Evolutionary conservation across 2,329 filamentous ascomycete genomes (phyloP).

Genomic region (Neonectria ditissima): DNA sequence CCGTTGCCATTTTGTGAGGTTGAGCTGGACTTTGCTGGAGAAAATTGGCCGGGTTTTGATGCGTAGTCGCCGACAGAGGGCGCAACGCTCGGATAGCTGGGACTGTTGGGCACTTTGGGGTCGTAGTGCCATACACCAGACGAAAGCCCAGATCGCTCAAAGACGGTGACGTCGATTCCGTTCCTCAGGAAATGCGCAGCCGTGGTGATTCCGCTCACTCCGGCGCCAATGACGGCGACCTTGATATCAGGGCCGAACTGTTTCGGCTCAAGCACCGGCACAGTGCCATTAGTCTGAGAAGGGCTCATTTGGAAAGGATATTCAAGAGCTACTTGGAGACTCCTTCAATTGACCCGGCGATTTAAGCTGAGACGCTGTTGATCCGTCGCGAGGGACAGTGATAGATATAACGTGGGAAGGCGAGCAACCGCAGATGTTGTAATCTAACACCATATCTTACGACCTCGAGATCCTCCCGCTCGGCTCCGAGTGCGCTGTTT

Average conservation of each 20-base stretch:
- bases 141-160: slow-evolving; percentile 49
- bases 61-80: slow-evolving; percentile 47
- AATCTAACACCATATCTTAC: slow-evolving; percentile 29
- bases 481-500: slow-evolving; percentile 27
- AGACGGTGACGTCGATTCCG: slow-evolving; percentile 52
- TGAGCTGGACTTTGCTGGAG: not conserved
- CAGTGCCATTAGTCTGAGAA: slow-evolving; percentile 21
- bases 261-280: not conserved
- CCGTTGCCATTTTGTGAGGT: not conserved
- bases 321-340: not conserved
- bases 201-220: slow-evolving; percentile 54
- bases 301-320: slow-evolving; percentile 30
- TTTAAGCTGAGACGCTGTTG: not conserved
- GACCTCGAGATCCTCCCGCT: slow-evolving; percentile 21
- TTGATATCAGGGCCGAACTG: slow-evolving; percentile 28
- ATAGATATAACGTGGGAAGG: slow-evolving; percentile 16
- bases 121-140: slow-evolving; percentile 57
- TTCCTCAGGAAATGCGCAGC: slow-evolving; percentile 53
- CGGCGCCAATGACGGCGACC: slow-evolving; percentile 56
- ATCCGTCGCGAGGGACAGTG: not conserved
- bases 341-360: not conserved
- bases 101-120: slow-evolving; percentile 43
- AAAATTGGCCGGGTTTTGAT: slow-evolving; percentile 27
- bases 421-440: slow-evolving; percentile 14
- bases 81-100: slow-evolving; percentile 48